These are phyloP conservation scores for Delonix regia DNA, from an alignment of 306 rosid species.

Conservation along the genomic window DNA sequence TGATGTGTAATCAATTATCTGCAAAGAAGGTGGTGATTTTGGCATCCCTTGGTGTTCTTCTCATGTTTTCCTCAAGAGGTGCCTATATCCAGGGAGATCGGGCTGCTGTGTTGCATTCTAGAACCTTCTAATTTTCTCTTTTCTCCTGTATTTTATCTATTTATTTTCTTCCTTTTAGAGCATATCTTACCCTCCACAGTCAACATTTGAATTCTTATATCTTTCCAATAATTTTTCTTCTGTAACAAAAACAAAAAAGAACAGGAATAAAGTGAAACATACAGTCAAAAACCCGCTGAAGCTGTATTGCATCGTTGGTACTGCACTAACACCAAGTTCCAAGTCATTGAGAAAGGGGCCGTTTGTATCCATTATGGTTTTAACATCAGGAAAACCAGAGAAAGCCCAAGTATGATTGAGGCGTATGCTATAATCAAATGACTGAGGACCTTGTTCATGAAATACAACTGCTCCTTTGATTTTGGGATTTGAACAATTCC, in stretches of 20 bases:
- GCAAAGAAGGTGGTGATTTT: background rate
- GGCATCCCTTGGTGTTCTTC: background rate
- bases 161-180: background rate
- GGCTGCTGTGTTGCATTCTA: background rate
- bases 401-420: conserved; percentile 99
- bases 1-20: background rate
- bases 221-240: conserved; percentile 8
- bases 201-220: background rate
- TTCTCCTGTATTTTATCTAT: no score
- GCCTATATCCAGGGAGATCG: background rate
- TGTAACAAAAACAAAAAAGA: conserved; percentile 11
- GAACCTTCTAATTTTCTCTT: background rate
- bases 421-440: conserved; percentile 91
- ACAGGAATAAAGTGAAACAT: conserved; percentile 44
- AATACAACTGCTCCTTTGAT: conserved; percentile 91
- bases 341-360: conserved; percentile 92
- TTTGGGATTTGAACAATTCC: conserved; percentile 85
- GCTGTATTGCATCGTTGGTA: conserved; percentile 97
- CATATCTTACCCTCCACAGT: background rate
- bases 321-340: conserved; percentile 70
- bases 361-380: conserved; percentile 89
- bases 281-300: conserved; percentile 95
- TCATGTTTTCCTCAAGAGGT: background rate
- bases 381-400: conserved; percentile 94
- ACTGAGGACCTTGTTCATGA: conserved; percentile 83